phyloP scores from a whole-genome alignment of 1,284 basidiomycete species.

The Porphyrellus sp. region DNA sequence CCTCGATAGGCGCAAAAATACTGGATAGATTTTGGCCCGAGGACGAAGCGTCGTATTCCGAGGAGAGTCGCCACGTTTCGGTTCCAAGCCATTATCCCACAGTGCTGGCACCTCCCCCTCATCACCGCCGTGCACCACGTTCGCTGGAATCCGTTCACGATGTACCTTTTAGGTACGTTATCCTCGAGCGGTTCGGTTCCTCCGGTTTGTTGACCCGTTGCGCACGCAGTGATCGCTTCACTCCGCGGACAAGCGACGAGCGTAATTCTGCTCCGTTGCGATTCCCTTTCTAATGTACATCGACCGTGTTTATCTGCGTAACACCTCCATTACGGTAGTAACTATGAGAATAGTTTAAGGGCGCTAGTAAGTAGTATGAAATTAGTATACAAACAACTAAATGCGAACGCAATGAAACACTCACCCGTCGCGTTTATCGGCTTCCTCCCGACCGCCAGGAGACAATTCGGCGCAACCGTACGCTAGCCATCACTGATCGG shows the following conservation, averaged over 20 bases:
- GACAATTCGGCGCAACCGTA: background rate
- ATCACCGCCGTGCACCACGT: constrained; percentile 26
- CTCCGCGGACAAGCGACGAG: constrained; percentile 15
- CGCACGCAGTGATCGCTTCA: constrained; percentile 18
- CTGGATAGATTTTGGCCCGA: constrained; percentile 35
- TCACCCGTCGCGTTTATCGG: constrained; percentile 6
- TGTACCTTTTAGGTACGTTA: constrained; percentile 18
- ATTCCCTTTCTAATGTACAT: constrained; percentile 28
- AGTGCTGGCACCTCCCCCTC: constrained; percentile 31
- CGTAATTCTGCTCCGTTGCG: constrained; percentile 18
- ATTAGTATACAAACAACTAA: constrained; percentile 17
- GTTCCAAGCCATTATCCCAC: constrained; percentile 13
- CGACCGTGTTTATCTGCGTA: background rate
- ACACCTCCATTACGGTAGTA: constrained; percentile 4
- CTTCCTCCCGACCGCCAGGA: background rate
- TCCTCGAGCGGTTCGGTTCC: background rate
- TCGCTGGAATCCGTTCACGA: constrained; percentile 14
- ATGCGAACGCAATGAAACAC: constrained; percentile 4
- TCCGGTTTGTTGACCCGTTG: constrained; percentile 2
- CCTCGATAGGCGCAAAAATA: constrained; percentile 30
- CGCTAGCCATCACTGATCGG: constrained; percentile 3
- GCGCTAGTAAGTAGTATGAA: constrained; percentile 11
- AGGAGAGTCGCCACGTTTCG: constrained; percentile 17
- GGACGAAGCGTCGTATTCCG: constrained; percentile 22
- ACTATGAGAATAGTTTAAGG: constrained; percentile 20